Conservation (phyloP, 352 stramenopile species). For the Phytophthora megakarya region DNA sequence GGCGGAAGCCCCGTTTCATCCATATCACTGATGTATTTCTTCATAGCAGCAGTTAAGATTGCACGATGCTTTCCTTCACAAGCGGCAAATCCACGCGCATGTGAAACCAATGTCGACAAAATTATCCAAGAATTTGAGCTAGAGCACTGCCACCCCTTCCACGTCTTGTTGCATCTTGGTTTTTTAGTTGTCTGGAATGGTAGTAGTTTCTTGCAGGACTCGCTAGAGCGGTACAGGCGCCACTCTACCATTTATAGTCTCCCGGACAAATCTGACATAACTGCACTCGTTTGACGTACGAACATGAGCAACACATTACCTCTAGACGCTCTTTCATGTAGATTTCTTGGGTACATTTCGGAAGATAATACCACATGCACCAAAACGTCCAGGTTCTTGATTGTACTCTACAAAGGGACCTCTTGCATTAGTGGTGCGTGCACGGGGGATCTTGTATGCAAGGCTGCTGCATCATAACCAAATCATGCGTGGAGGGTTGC, state of each 20-base stretch:
- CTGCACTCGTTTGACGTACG: not conserved
- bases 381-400: not conserved
- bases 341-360: not conserved
- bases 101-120: not conserved
- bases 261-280: not conserved
- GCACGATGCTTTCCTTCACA: not conserved
- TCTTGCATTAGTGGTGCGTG: no score
- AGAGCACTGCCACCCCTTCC: conserved; percentile 6
- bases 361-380: not conserved
- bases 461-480: no score
- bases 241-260: not conserved
- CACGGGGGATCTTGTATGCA: no score
- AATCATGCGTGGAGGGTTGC: no score
- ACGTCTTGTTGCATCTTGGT: not conserved
- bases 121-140: not conserved
- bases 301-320: not conserved
- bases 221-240: not conserved
- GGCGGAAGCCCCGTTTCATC: conserved; percentile 2
- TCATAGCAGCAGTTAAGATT: not conserved
- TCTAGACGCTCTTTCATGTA: not conserved
- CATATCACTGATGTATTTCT: conserved; percentile 6
- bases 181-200: not conserved
- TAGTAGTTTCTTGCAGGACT: not conserved
- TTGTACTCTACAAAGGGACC: no score
- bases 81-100: not conserved